Evolutionary conservation across 768 basidiomycete species (phyloP).

Genomic region (Xerocomus brunneocitrinus): DNA sequence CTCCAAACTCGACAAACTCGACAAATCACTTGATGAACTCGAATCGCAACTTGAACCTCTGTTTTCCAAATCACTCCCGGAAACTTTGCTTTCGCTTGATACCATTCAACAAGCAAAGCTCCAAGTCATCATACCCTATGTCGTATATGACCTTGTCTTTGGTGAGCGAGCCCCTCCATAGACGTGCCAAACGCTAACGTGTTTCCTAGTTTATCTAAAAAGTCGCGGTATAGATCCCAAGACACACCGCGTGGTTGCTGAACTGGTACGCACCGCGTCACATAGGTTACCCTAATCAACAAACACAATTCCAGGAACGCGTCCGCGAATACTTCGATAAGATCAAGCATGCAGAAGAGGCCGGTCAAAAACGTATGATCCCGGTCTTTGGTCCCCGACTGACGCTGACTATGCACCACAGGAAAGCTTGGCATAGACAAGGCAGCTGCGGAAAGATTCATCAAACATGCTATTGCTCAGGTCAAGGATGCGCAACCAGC

Average conservation of each 20-base stretch:
- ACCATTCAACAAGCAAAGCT: constrained; percentile 79
- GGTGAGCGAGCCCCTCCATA: constrained; percentile 42
- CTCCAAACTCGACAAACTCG: constrained; percentile 43
- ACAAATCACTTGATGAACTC: constrained; percentile 61
- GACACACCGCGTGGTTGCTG: constrained; percentile 70
- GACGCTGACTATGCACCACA: constrained; percentile 14
- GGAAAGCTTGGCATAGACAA: constrained; percentile 60
- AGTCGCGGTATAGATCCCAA: constrained; percentile 75
- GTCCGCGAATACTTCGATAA: constrained; percentile 81
- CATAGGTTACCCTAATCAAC: not conserved
- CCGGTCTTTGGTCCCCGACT: not conserved
- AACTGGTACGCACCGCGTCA: constrained; percentile 33
- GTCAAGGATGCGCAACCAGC: constrained; percentile 37
- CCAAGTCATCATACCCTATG: constrained; percentile 74
- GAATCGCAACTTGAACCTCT: constrained; percentile 64
- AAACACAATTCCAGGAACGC: constrained; percentile 48
- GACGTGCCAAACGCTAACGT: not conserved
- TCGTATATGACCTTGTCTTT: constrained; percentile 82
- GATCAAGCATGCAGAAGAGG: constrained; percentile 69
- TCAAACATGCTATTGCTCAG: constrained; percentile 76
- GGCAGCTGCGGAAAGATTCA: constrained; percentile 75
- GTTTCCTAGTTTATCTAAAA: constrained; percentile 70
- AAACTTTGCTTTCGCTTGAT: constrained; percentile 59
- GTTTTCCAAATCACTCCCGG: constrained; percentile 61
- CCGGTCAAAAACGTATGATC: constrained; percentile 41